Percentiles rank a stretch among this genome's conserved stretches.
phyloP scores from a whole-genome alignment of 2,329 filamentous ascomycete species.

The Colletotrichum navitas region DNA sequence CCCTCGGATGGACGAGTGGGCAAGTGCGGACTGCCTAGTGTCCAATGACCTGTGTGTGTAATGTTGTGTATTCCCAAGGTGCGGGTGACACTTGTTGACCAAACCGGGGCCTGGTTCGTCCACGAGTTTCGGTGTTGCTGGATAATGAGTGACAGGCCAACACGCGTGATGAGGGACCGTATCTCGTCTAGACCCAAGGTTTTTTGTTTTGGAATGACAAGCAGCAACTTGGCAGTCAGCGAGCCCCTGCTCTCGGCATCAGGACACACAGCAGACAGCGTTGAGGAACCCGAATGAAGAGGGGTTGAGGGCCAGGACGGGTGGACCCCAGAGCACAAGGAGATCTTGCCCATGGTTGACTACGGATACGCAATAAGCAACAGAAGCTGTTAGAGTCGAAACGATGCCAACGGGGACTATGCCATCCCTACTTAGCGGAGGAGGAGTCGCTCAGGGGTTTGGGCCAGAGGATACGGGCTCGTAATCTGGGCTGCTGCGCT shows the following conservation, averaged over 20 bases:
- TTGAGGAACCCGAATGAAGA: slow-evolving; percentile 26
- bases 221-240: slow-evolving; percentile 17
- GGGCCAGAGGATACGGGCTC: slow-evolving; percentile 15
- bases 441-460: slow-evolving; percentile 10
- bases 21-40: slow-evolving; percentile 18
- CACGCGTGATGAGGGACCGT: slow-evolving; percentile 14
- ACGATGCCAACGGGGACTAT: slow-evolving; percentile 18
- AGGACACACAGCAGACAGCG: slow-evolving; percentile 16
- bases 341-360: slow-evolving; percentile 12
- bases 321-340: slow-evolving; percentile 5
- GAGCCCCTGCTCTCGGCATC: slow-evolving; percentile 4
- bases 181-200: slow-evolving; percentile 18
- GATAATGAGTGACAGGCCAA: slow-evolving; percentile 7
- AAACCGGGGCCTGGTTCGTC: slow-evolving; percentile 19
- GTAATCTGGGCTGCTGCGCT: slow-evolving; percentile 21
- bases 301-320: not conserved
- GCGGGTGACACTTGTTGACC: slow-evolving; percentile 40
- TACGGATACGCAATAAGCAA: not conserved
- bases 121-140: slow-evolving; percentile 12
- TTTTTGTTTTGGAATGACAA: slow-evolving; percentile 17
- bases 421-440: not conserved
- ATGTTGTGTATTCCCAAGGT: too few species aligned
- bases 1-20: slow-evolving; percentile 25
- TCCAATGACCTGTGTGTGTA: slow-evolving; percentile 30
- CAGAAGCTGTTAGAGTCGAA: slow-evolving; percentile 7